These are phyloP conservation scores for Cladosporium sp. DNA, from an alignment of 2,329 filamentous ascomycete species.

Conservation along the genomic window DNA sequence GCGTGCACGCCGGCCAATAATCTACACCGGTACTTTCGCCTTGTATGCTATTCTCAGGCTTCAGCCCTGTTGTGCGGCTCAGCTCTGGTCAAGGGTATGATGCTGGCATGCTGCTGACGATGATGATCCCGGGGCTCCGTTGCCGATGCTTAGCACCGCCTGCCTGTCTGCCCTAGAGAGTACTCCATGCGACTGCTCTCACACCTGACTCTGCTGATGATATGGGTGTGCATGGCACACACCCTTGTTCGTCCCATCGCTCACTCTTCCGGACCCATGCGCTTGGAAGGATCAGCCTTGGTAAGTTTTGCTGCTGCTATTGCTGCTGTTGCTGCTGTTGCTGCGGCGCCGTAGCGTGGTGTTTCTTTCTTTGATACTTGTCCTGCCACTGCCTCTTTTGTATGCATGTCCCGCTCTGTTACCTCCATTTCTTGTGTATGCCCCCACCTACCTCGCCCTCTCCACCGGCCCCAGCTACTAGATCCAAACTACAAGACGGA, in stretches of 20 bases:
- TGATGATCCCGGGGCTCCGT: background rate
- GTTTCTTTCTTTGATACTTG: background rate
- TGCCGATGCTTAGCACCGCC: background rate
- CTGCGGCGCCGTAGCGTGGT: conserved; percentile 1
- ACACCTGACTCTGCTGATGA: background rate
- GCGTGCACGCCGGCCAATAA: too few species aligned
- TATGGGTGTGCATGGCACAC: background rate
- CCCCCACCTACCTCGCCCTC: background rate
- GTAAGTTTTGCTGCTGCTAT: background rate
- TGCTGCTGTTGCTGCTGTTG: background rate
- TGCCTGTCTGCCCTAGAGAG: background rate
- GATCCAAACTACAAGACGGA: background rate
- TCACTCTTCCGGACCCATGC: background rate
- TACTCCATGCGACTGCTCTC: background rate
- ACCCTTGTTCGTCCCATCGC: background rate
- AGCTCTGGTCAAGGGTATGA: background rate
- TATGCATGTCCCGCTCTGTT: background rate
- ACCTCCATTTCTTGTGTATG: background rate
- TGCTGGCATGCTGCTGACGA: too few species aligned
- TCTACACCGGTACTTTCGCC: background rate
- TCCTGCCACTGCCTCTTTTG: background rate
- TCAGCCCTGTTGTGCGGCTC: conserved; percentile 5
- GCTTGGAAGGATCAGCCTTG: background rate
- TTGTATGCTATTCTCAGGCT: background rate
- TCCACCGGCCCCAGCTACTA: background rate